Evolutionary conservation across 1,284 basidiomycete species (phyloP), one percentile per base, ranked within the genome.

Genomic region (Lentinula novae-zelandiae): DNA sequence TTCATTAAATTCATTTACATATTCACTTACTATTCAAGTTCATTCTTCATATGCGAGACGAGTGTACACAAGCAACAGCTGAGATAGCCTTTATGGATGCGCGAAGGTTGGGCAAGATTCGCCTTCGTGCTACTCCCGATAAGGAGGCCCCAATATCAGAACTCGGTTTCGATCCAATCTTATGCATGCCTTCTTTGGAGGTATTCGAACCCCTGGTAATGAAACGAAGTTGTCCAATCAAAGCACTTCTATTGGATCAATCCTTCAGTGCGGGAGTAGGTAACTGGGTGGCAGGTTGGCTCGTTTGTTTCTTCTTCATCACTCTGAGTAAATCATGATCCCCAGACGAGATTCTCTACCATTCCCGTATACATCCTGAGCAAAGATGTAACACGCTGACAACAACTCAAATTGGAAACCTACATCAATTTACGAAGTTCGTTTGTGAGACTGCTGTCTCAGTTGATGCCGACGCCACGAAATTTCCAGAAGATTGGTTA

Each of bases 231-330:
- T 89, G 88, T 56, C 88, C 92, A 0, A 82, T 92, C 65, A 95
- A 94, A 67, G 86, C 89, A 1, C 76, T 94, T 12, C 79, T 95
- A 13, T 82, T 95, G 52, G 88, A 95, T 72, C 92, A 94, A 70
- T 83, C 86, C 0, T 92, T 92, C 75, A 88, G 83, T 64, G 89
- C 89, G 2, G 92, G 92, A 0, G 83, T 95, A 3, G 92, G 92
- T 0, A 95, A 94, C 70, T 93, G 90, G 89, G 84, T 93, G 1
- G 90, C 90, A 65, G 90, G 90, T 84, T 66, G 63, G 58, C 53
- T 54, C 49, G 50, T 72, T 69, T 68, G 44, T 49, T 34, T 31
- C n/a, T n/a, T 12, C 33, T 50, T 31, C 53, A 54, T 66, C 10
- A 27, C 13, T 9, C 10, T 36, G 4, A 49, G 38, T 58, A n/a